Conservation (phyloP, 2,329 filamentous ascomycete species). For the Ophiocordyceps camponoti-leonardi region DNA sequence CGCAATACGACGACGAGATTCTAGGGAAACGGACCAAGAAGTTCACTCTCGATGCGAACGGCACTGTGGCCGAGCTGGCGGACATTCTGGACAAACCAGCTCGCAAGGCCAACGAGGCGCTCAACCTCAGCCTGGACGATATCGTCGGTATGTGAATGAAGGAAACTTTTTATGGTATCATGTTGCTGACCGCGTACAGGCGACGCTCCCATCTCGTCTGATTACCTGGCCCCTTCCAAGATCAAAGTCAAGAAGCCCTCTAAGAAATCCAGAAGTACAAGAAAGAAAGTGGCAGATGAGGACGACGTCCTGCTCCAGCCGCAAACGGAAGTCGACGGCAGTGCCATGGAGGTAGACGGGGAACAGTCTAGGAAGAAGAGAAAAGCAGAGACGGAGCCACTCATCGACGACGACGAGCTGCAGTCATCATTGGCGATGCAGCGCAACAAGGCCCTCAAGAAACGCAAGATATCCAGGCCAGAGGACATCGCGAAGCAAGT, state of each 20-base stretch:
- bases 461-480: constrained; percentile 70
- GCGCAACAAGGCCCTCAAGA: constrained; percentile 70
- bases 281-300: constrained; percentile 49
- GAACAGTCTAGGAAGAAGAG: constrained; percentile 41
- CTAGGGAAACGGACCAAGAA: constrained; percentile 74
- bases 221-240: constrained; percentile 75
- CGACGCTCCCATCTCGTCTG: constrained; percentile 37
- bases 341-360: constrained; percentile 62
- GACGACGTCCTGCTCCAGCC: constrained; percentile 38
- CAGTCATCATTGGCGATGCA: constrained; percentile 76
- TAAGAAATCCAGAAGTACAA: constrained; percentile 55
- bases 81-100: constrained; percentile 34
- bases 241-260: constrained; percentile 77
- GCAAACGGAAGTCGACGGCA: constrained; percentile 19
- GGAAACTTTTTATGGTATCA: neutral
- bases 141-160: constrained; percentile 29
- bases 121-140: constrained; percentile 69
- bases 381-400: constrained; percentile 45
- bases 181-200: neutral
- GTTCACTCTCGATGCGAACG: constrained; percentile 72
- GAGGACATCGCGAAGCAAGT: constrained; percentile 78
- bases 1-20: constrained; percentile 94
- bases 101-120: constrained; percentile 42
- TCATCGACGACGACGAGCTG: constrained; percentile 84
- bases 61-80: constrained; percentile 47